Conservation (phyloP, 768 basidiomycete species). For the Dioszegia crocea region DNA sequence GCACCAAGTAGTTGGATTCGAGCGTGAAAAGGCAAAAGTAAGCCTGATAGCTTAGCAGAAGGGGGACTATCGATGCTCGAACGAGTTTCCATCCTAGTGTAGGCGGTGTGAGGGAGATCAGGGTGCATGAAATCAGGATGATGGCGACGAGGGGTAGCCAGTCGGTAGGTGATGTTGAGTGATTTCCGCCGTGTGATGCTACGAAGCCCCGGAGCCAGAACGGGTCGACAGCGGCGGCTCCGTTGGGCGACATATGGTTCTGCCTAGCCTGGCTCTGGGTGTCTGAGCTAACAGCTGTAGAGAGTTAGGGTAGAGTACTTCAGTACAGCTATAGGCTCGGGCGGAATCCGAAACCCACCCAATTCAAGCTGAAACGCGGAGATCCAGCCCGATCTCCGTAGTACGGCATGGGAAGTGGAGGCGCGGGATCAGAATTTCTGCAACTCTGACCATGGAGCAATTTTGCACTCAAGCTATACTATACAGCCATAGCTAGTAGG, state of each 20-base stretch:
- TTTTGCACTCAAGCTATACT: too few relatives aligned
- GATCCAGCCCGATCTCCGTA: background rate
- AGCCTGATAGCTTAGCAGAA: slow-evolving; percentile 1
- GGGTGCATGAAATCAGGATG: background rate
- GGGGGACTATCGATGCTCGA: slow-evolving; percentile 6
- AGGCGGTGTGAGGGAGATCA: slow-evolving; percentile 16
- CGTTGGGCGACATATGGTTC: too few relatives aligned
- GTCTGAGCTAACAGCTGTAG: too few relatives aligned
- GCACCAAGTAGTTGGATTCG: background rate
- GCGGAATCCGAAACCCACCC: too few relatives aligned
- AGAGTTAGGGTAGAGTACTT: too few relatives aligned
- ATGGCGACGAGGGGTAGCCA: background rate
- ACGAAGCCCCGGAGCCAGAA: slow-evolving; percentile 1
- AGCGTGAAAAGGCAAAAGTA: background rate
- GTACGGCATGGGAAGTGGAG: background rate
- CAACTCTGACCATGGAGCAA: too few relatives aligned
- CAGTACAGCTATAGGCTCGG: too few relatives aligned
- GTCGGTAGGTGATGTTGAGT: background rate
- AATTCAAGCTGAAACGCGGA: background rate
- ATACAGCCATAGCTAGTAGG: too few relatives aligned
- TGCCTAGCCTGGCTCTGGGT: too few relatives aligned
- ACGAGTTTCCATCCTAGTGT: slow-evolving; percentile 25
- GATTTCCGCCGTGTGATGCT: background rate
- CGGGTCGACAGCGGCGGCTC: background rate
- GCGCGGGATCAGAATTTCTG: background rate